Conservation (phyloP, 768 basidiomycete genomes). For the Phaeotremella skinneri region DNA sequence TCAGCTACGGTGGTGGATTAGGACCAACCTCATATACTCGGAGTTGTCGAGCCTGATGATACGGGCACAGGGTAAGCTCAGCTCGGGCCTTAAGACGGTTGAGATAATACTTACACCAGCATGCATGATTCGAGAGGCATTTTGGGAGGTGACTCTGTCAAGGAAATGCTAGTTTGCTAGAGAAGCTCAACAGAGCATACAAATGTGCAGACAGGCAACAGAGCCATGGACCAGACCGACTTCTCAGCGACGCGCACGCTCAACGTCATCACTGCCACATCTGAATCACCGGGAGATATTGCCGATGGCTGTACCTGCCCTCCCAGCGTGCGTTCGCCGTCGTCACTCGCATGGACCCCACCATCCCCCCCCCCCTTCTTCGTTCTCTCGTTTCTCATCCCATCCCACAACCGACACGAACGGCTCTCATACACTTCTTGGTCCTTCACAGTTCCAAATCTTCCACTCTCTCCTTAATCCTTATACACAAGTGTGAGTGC, state of each 20-base stretch:
- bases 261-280: background rate
- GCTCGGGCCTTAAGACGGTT: background rate
- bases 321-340: background rate
- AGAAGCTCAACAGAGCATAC: too few species aligned
- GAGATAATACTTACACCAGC: constrained; percentile 61
- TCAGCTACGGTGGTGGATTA: constrained; percentile 66
- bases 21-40: constrained; percentile 74
- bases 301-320: background rate
- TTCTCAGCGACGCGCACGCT: background rate
- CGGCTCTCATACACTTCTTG: background rate
- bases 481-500: background rate
- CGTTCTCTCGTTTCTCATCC: background rate
- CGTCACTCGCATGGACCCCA: background rate
- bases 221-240: too few species aligned
- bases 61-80: constrained; percentile 13
- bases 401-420: background rate
- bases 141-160: constrained; percentile 20
- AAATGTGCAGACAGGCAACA: too few species aligned
- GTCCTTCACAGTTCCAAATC: background rate
- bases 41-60: constrained; percentile 77
- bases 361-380: background rate
- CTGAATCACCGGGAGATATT: background rate
- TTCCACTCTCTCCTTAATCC: background rate
- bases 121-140: constrained; percentile 99
- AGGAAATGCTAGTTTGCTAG: too few species aligned